These are phyloP conservation scores for Pythium aquatile DNA, from an alignment of 352 stramenopile genomes.

Conservation along the genomic window DNA sequence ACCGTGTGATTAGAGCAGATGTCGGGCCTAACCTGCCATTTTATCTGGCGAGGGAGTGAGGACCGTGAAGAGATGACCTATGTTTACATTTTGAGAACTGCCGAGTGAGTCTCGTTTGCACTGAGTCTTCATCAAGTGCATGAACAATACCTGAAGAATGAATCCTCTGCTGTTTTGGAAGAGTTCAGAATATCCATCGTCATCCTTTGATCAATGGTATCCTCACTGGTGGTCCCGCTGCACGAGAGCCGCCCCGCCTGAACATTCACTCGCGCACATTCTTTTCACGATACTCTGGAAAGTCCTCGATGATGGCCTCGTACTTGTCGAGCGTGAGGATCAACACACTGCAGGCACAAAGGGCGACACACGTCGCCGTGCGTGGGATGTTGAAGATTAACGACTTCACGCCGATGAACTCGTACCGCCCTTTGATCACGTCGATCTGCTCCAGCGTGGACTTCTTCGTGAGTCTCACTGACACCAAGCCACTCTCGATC, in stretches of 20 bases:
- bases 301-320: constrained; percentile 41
- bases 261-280: constrained; percentile 53
- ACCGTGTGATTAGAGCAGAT: background rate
- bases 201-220: background rate
- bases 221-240: background rate
- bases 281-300: constrained; percentile 46
- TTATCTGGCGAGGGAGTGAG: background rate
- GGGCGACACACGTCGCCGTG: constrained; percentile 40
- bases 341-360: constrained; percentile 41
- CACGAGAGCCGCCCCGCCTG: constrained; percentile 7
- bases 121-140: background rate
- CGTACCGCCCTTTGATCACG: constrained; percentile 40
- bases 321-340: constrained; percentile 48
- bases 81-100: no score
- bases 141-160: background rate
- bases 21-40: background rate
- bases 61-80: no score
- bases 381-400: constrained; percentile 44
- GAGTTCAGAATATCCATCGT: no score
- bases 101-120: background rate
- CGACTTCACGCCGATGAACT: constrained; percentile 51
- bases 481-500: constrained; percentile 53
- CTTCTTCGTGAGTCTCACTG: constrained; percentile 31
- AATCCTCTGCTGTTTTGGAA: background rate
- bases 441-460: constrained; percentile 23